phyloP scores from a whole-genome alignment of 352 stramenopile genomes.

The Globisporangium orthogonon region DNA sequence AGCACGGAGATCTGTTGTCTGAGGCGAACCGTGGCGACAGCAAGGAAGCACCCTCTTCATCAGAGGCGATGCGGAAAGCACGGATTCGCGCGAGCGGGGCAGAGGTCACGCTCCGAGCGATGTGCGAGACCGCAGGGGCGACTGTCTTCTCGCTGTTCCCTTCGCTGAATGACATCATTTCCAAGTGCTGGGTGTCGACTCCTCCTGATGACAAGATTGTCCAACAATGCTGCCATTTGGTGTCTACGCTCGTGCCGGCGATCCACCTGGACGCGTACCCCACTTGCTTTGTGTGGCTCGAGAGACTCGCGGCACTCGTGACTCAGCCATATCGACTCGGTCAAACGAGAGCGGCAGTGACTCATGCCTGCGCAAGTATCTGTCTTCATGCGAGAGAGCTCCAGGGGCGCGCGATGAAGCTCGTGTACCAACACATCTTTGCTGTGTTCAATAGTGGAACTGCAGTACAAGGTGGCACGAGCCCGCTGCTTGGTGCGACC shows the following conservation, averaged over 20 bases:
- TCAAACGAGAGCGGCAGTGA: slow-evolving; percentile 25
- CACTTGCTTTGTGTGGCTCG: slow-evolving; percentile 41
- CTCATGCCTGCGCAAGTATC: slow-evolving; percentile 39
- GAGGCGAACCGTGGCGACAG: slow-evolving; percentile 2
- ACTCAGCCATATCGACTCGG: slow-evolving; percentile 17
- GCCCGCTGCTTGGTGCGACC: slow-evolving; percentile 29
- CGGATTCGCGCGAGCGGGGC: slow-evolving; percentile 38
- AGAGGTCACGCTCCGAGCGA: slow-evolving; percentile 26
- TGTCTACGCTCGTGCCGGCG: slow-evolving; percentile 29
- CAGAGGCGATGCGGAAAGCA: slow-evolving; percentile 24
- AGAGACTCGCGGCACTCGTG: slow-evolving; percentile 20
- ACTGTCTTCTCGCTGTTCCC: slow-evolving; percentile 28
- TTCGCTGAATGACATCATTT: slow-evolving; percentile 28
- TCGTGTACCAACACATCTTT: slow-evolving; percentile 51
- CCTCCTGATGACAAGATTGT: slow-evolving; percentile 24
- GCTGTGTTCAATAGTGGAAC: slow-evolving; percentile 13
- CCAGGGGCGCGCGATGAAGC: slow-evolving; percentile 34
- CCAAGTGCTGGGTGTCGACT: slow-evolving; percentile 25
- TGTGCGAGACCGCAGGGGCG: slow-evolving; percentile 27
- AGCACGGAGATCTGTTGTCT: not conserved
- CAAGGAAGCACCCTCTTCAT: not conserved
- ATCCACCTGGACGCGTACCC: slow-evolving; percentile 21
- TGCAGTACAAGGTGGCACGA: too few species aligned
- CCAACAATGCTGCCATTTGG: slow-evolving; percentile 45
- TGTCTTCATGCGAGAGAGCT: slow-evolving; percentile 23